Conservation (phyloP, 768 basidiomycete species). For the Suillus ampliporus region DNA sequence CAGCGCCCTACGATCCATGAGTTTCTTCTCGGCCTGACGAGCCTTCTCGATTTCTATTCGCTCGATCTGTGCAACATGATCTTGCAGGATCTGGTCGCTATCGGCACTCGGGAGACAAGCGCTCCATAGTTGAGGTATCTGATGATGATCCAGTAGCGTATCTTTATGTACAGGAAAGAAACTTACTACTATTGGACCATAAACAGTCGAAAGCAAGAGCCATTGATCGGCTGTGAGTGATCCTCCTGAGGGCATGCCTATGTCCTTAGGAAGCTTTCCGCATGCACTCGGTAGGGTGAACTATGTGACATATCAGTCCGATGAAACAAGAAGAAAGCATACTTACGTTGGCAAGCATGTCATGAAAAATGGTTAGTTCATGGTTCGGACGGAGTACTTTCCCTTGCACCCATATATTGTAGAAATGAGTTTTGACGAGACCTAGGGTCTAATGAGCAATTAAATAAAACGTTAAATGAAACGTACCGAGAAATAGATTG, state of each 20-base stretch:
- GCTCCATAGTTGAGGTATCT: slow-evolving; percentile 25
- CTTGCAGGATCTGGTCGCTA: background rate
- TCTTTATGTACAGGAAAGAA: no score
- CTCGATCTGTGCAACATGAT: background rate
- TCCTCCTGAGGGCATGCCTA: slow-evolving; percentile 38
- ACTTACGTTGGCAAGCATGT: slow-evolving; percentile 8
- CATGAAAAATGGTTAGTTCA: background rate
- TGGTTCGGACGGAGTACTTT: slow-evolving; percentile 20
- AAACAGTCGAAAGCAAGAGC: no score
- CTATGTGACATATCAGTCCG: background rate
- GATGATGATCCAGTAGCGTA: no score
- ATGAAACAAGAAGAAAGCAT: background rate
- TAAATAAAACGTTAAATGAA: slow-evolving; percentile 2
- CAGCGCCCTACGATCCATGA: background rate
- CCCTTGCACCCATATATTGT: slow-evolving; percentile 33
- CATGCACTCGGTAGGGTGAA: background rate
- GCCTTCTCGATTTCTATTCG: background rate
- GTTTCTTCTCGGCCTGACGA: background rate
- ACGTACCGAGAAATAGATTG: slow-evolving; percentile 34
- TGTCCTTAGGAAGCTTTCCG: slow-evolving; percentile 22
- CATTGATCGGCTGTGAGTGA: slow-evolving; percentile 33
- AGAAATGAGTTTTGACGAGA: slow-evolving; percentile 32
- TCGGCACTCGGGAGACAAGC: slow-evolving; percentile 12
- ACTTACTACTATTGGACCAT: no score
- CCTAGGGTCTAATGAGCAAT: slow-evolving; percentile 9